Evolutionary conservation across 2,329 filamentous ascomycete species (phyloP), one percentile per base, ranked within the genome.

Genomic region (Mollisiaceae sp.): DNA sequence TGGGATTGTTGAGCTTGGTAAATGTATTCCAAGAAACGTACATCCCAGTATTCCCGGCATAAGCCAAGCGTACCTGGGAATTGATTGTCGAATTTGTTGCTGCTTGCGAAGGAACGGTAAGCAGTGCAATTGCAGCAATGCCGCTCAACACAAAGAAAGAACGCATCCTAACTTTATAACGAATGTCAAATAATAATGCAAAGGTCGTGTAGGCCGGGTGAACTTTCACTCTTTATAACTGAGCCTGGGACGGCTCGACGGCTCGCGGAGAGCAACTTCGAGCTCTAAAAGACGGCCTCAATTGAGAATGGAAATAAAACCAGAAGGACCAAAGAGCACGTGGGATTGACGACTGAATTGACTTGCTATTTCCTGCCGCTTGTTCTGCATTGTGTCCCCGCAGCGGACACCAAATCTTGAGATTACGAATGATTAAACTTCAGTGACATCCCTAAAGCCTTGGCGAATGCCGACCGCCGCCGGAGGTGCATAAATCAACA

Each of bases 1-100:
- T 86, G 8, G 81, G 75, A 43, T 79, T 71, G 63, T 70, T 72
- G 14, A 83, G 70, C 67, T 82, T 69, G 61, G 78, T 65, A 69
- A 85, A 86, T 0, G 85, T 87, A 70, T 86, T 86, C 85, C 85
- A 87, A 0, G 50, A 57, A 9, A 63, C 61, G 60, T 50, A 45
- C 52, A 63, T 63, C 14, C 55, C 54, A n/a, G 20, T 35, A n/a
- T 27, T 18, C 12, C 61, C 39, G n/a, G 27, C 15, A 27, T 63
- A 63, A 4, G 61, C 61, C 32, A 63, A 22, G 22, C 61, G 61
- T 32, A 63, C 43, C n/a, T 63, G 55, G 18, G 59, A 35, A 27
- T 32, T 32, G 14, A 56, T 56, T 8, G 54, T 56, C 41, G 41
- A 43, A 43, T 43, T 43, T 18, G 41, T 43, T 18, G 41, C 41